Conservation (phyloP, 768 basidiomycete species). For the Psilocybe subaeruginosa region DNA sequence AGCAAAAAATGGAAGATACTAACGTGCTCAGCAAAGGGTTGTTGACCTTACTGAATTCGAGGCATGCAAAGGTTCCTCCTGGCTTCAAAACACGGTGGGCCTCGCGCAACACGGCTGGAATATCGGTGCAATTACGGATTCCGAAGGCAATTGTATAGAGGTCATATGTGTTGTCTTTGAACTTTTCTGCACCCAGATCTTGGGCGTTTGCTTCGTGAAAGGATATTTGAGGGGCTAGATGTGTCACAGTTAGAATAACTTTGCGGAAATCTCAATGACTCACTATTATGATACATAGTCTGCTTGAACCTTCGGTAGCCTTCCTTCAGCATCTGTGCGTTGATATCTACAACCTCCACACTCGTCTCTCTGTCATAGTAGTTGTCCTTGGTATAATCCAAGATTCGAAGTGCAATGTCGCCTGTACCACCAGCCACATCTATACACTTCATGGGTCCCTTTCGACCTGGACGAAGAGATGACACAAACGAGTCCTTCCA, state of each 20-base stretch:
- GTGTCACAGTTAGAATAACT: background rate
- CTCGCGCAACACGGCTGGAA: constrained; percentile 84
- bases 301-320: constrained; percentile 89
- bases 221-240: constrained; percentile 84
- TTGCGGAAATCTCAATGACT: constrained; percentile 24
- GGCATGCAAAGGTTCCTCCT: constrained; percentile 92
- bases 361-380: constrained; percentile 88
- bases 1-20: constrained; percentile 32
- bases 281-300: constrained; percentile 99
- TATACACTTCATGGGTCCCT: constrained; percentile 77
- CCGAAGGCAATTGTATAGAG: constrained; percentile 99
- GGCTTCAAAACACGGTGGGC: constrained; percentile 95
- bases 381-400: constrained; percentile 88
- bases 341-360: constrained; percentile 93
- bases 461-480: constrained; percentile 73
- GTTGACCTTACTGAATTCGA: constrained; percentile 93
- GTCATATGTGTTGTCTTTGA: constrained; percentile 86
- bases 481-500: constrained; percentile 96
- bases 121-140: constrained; percentile 95
- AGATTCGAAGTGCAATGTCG: constrained; percentile 92
- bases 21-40: constrained; percentile 88
- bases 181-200: constrained; percentile 62
- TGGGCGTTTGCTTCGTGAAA: constrained; percentile 97
- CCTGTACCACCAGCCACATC: constrained; percentile 98
- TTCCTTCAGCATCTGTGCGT: constrained; percentile 92